Conservation (phyloP, 768 basidiomycete genomes). For the Suillus decipiens region DNA sequence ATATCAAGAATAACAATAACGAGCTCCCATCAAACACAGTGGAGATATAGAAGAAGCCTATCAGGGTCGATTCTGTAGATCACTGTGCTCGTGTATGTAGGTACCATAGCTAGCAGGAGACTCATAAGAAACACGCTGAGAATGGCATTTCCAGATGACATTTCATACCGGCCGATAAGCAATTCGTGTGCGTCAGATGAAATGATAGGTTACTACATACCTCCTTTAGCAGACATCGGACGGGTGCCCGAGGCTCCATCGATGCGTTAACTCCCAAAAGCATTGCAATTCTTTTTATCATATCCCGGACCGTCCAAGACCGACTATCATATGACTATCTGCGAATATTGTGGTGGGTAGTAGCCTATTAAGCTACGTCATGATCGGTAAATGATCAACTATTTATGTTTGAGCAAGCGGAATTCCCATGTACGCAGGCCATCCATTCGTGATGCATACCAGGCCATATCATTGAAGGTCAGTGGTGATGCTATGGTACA, state of each 20-base stretch:
- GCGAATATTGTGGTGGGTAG: not conserved
- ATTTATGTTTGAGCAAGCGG: not conserved
- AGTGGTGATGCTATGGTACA: not conserved
- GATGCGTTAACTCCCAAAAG: slow-evolving; percentile 1
- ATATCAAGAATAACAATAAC: not conserved
- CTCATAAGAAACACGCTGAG: not conserved
- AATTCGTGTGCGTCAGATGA: not conserved
- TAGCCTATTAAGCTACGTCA: not conserved
- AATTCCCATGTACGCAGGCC: not conserved
- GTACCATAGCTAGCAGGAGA: not conserved
- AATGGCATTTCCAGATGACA: not conserved
- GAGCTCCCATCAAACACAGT: not conserved
- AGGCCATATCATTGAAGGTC: not conserved
- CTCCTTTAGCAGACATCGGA: not conserved
- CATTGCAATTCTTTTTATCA: not conserved
- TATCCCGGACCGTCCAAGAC: not conserved
- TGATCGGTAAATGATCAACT: slow-evolving; percentile 1
- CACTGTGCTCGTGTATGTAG: not conserved
- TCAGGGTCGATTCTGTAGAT: not conserved
- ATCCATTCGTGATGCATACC: not conserved
- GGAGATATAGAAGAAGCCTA: slow-evolving; percentile 4
- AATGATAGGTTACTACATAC: not conserved
- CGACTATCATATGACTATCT: not conserved
- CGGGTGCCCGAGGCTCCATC: slow-evolving; percentile 4
- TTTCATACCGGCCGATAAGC: not conserved